Evolutionary conservation across 345 rosid genomes (phyloP), one percentile per base, ranked within the genome.

Genomic region (Brassica incana): DNA sequence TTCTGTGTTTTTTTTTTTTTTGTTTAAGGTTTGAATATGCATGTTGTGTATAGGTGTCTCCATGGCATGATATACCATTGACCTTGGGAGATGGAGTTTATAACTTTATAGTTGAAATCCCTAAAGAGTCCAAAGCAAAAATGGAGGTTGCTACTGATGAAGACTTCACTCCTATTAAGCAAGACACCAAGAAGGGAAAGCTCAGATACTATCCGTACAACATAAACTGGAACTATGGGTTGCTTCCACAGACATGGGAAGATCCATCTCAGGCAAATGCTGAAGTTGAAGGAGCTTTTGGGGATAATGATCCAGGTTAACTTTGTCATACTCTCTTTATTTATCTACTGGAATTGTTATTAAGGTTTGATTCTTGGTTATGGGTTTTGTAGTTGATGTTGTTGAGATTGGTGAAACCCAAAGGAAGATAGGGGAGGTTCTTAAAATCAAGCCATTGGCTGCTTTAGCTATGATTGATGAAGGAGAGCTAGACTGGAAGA

Each of bases 211-310:
- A 78, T 65, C 85, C 85, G 85, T 93, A 93, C 85, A 95, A 90
- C 78, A 95, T 95, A 82, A 86, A 93, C 79, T 93, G 98, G 99
- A 95, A 95, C 84, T 93, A 95, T 82, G 99, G 99, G 60, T 78
- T 95, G 86, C 97, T 93, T 85, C 98, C 97, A 58, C 97, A 95
- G 80, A 95, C 99, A 83, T 95, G 99, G 98, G 99, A 95, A 85
- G 99, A 95, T 82, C 99, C 99, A 63, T 78, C 97, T 74, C 65
- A 84, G 1, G 89, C 96, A 29, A 91, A 95, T 74, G 23, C 83
- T 77, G 97, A 95, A 71, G 95, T 95, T 78, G 98, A 91, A 76
- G 95, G 95, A 20, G 93, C 96, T 27, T 87, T 91, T 43, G 98
- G 99, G 0, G 99, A 95, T 81, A 95, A 93, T 71, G 99, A 95